Conservation (phyloP, 768 basidiomycete species). For the Fistulinella prunicolor region DNA sequence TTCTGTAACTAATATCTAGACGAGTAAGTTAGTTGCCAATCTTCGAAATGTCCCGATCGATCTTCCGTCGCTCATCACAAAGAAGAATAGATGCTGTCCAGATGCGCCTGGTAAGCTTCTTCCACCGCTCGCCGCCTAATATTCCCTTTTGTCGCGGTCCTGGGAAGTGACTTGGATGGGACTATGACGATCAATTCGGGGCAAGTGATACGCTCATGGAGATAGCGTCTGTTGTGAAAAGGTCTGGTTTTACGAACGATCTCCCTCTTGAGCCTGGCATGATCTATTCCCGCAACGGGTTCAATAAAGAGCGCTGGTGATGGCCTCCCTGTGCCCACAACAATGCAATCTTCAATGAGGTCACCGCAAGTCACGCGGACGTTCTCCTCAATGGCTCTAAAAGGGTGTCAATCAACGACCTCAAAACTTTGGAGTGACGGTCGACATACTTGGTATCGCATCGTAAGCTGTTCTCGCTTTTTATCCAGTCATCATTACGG, state of each 20-base stretch:
- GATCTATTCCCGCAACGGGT: conserved; percentile 50
- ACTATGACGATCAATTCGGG: conserved; percentile 67
- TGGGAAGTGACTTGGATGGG: conserved; percentile 60
- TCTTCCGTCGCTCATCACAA: conserved; percentile 11
- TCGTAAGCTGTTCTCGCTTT: conserved; percentile 72
- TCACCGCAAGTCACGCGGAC: conserved; percentile 60
- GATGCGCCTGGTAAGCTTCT: conserved; percentile 51
- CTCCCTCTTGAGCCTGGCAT: conserved; percentile 60
- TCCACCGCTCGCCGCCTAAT: conserved; percentile 76
- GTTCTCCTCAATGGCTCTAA: conserved; percentile 74
- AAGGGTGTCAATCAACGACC: conserved; percentile 7
- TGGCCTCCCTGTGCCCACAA: conserved; percentile 73
- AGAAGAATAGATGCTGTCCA: conserved; percentile 56
- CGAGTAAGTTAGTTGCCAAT: conserved; percentile 18
- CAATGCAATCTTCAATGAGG: conserved; percentile 70
- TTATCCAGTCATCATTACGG: conserved; percentile 84
- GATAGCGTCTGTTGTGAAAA: conserved; percentile 72
- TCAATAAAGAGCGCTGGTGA: conserved; percentile 78
- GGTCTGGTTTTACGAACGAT: conserved; percentile 69
- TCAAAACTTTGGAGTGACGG: background rate
- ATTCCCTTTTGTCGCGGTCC: conserved; percentile 81
- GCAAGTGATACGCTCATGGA: conserved; percentile 73
- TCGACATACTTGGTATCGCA: conserved; percentile 66
- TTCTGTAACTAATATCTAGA: conserved; percentile 6
- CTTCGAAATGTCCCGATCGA: background rate